phyloP scores from a whole-genome alignment of 2,329 filamentous ascomycete species.

The Trichoderma simmonsii region DNA sequence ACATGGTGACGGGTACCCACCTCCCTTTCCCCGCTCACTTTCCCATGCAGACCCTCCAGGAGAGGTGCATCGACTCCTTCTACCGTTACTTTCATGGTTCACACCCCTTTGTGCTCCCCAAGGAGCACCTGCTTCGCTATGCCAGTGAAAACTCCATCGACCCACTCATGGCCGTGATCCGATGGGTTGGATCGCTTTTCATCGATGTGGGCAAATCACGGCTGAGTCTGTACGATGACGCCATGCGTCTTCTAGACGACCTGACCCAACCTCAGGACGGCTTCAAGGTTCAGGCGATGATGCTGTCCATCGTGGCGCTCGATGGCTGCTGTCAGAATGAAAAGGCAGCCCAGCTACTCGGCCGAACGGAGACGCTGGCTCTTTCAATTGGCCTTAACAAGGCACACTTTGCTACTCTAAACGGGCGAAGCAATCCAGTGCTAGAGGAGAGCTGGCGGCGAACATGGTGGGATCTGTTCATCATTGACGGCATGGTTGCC shows the following conservation, averaged over 20 bases:
- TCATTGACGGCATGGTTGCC: conserved; percentile 81
- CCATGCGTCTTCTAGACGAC: conserved; percentile 48
- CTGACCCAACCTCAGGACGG: conserved; percentile 49
- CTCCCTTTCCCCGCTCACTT: conserved; percentile 23
- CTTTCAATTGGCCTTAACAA: conserved; percentile 74
- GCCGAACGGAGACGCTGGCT: conserved; percentile 66
- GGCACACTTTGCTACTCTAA: conserved; percentile 59
- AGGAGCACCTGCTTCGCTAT: conserved; percentile 46
- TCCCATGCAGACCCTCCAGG: conserved; percentile 38
- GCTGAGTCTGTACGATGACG: conserved; percentile 56
- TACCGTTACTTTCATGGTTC: conserved; percentile 56
- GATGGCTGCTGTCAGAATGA: conserved; percentile 73
- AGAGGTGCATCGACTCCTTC: conserved; percentile 56
- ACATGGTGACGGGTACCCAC: conserved; percentile 18
- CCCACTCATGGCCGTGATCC: conserved; percentile 52
- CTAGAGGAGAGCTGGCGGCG: conserved; percentile 80
- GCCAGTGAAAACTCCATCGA: conserved; percentile 47
- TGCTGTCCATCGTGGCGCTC: conserved; percentile 73
- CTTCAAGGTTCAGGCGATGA: conserved; percentile 71
- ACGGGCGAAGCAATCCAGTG: conserved; percentile 63
- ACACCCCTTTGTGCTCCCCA: conserved; percentile 58
- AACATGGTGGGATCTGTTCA: conserved; percentile 85
- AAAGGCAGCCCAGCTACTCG: conserved; percentile 64
- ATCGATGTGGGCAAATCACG: conserved; percentile 46
- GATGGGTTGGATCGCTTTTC: conserved; percentile 56